Percentiles rank a stretch among this genome's conserved stretches.
Conservation (phyloP, 169 alveolate species). For the Cryptosporidium ryanae region DNA sequence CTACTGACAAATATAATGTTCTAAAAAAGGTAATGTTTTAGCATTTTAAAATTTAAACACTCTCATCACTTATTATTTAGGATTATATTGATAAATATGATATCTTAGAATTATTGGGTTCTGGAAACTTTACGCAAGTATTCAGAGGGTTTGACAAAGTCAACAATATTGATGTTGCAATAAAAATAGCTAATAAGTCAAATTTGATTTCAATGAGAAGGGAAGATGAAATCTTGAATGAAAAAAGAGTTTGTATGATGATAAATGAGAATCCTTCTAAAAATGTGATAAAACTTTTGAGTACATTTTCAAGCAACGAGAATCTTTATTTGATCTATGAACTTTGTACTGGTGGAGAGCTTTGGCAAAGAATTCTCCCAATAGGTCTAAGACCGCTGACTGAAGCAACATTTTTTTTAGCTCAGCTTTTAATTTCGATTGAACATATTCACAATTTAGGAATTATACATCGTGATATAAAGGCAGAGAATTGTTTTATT, state of each 20-base stretch:
- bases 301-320: conserved; percentile 36
- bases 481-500: conserved; percentile 84
- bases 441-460: conserved; percentile 91
- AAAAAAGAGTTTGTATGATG: conserved; percentile 22
- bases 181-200: conserved; percentile 41
- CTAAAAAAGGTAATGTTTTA: conserved; percentile 13
- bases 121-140: conserved; percentile 66
- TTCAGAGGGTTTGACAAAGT: conserved; percentile 30
- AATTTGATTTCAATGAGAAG: conserved; percentile 25
- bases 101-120: conserved; percentile 41
- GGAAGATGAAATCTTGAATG: conserved; percentile 70
- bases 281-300: conserved; percentile 30
- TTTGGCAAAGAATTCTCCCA: conserved; percentile 58
- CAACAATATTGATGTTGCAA: conserved; percentile 31
- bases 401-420: conserved; percentile 60
- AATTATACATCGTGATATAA: conserved; percentile 94
- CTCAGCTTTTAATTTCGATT: conserved; percentile 85
- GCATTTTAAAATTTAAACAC: neutral
- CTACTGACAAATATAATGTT: neutral
- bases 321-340: conserved; percentile 41
- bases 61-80: too few relatives aligned
- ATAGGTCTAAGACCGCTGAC: conserved; percentile 44
- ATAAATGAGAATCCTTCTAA: neutral
- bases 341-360: conserved; percentile 27
- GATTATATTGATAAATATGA: neutral